Conservation (phyloP, 2,329 filamentous ascomycete species). For the Talaromyces albobiverticillius region DNA sequence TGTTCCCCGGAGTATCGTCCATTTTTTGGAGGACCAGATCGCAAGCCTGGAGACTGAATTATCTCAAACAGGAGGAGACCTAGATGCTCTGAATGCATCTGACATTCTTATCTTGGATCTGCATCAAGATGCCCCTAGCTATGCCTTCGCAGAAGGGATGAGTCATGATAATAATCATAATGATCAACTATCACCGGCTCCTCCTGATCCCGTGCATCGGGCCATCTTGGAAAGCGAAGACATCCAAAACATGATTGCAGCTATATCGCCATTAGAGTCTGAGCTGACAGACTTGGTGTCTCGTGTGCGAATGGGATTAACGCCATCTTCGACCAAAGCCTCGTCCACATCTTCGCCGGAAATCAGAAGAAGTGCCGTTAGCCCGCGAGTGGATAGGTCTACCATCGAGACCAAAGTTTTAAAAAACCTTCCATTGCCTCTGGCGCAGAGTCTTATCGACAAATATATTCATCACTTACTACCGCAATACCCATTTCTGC, state of each 20-base stretch:
- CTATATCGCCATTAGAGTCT: conserved; percentile 26
- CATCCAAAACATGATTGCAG: conserved; percentile 28
- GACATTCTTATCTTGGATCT: conserved; percentile 17
- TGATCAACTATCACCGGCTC: background rate
- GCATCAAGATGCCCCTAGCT: background rate
- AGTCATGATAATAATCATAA: conserved; percentile 4
- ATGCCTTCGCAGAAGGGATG: too few species aligned
- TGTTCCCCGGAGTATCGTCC: conserved; percentile 32
- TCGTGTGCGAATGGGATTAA: conserved; percentile 31
- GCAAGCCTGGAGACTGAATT: conserved; percentile 29
- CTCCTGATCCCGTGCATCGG: conserved; percentile 20
- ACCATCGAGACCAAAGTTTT: conserved; percentile 17
- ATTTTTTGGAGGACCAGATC: conserved; percentile 33
- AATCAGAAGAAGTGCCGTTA: conserved; percentile 14
- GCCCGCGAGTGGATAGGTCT: conserved; percentile 20
- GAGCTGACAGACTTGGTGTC: conserved; percentile 30
- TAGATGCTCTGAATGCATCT: conserved; percentile 23
- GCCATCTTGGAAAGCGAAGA: conserved; percentile 27
- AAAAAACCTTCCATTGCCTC: conserved; percentile 20
- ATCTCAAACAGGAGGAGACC: conserved; percentile 23
- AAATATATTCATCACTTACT: conserved; percentile 31
- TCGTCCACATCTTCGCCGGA: conserved; percentile 17
- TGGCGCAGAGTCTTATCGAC: conserved; percentile 26
- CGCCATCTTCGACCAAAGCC: conserved; percentile 26
- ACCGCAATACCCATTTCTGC: conserved; percentile 27